Base-by-base conservation (phyloP, 768 basidiomycete genomes). In the Collybiopsis luxurians region DNA sequence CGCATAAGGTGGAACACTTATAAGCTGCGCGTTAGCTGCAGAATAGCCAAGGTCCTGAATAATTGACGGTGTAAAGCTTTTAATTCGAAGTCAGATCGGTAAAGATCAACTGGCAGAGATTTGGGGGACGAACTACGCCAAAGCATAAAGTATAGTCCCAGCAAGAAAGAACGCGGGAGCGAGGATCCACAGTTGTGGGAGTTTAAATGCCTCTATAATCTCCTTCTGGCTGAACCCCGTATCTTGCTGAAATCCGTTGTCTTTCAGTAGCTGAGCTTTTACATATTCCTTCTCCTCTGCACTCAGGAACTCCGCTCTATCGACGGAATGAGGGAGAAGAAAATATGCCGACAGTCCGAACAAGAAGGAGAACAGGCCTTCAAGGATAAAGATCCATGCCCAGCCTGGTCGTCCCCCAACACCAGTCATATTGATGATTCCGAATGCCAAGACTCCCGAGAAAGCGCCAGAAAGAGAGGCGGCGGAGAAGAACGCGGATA, bases 51-150 rank as follows among this genome's bases (percentile, higher is more conserved):
- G 73, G 19, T 70, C 70, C 1, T 74, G 64, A 4, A 86, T 77
- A 66, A 87, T 83, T 2, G 81, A 81, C 0, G 85, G 85, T 2
- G 78, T 72, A 68, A 87, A 87, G 53, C 84, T 76, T n/a, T n/a
- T n/a, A 30, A 58, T 56, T 27, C 64, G 60, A 28, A 73, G 74
- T 56, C 7, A 2, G 28, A 24, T 7, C 12, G 7, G n/a, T 15
- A 7, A 15, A 11, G 10, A n/a, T 30, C 27, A 2, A 30, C 26
- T 75, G 67, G 23, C 69, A 67, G 55, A 72, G 70, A 10, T 19
- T 19, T 2, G 11, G 24, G 17, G 56, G 11, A 47, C 62, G 60
- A 47, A 69, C 69, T 61, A 61, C 28, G 60, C 59, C 23, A 63
- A 45, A 3, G 46, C 58, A 52, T 56, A 64, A 7, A 65, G 44